Evolutionary conservation across 352 stramenopile genomes (phyloP), one percentile per base, ranked within the genome.

Genomic region (Pythium scleroteichum): DNA sequence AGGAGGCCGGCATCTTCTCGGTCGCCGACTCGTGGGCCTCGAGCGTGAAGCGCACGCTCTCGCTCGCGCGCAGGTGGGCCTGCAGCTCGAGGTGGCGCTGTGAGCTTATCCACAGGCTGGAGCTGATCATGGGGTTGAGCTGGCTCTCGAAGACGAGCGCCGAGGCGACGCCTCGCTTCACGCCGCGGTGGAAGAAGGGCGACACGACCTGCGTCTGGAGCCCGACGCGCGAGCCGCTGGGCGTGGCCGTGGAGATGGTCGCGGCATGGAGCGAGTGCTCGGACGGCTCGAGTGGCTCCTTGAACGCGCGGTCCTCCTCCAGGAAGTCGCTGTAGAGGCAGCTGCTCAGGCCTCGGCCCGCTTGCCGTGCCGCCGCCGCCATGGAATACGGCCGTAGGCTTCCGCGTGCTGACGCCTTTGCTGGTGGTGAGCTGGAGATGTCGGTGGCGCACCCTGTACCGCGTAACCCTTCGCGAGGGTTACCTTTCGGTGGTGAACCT

Each of bases 301-400:
- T 59, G 19, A 87, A 72, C 10, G 70, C 70, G 50, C 68, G 71
- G 46, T 79, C 62, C 35, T 85, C 72, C 38, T 76, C 73, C 44
- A 92, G 47, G 56, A 92, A 92, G 58, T 89, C 76, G 32, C 63
- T 71, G 66, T 87, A 92, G 41, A 87, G 68, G 42, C 72, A 87
- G 71, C 77, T 87, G 56, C 76, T 81, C 46, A 88, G 75, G 44
- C 75, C 76, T 23, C 68, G 69, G 57, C 66, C 45, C 42, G n/a
- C n/a, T n/a, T n/a, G n/a, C n/a, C n/a, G n/a, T n/a, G n/a, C n/a
- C n/a, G n/a, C n/a, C n/a, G 50, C 69, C 4, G 54, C 60, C 66
- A 44, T 40, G 33, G 52, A 10, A 35, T 55, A 38, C 39, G 20
- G 5, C 23, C 10, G 19, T 53, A 8, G 22, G 3, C 46, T 23